Evolutionary conservation across 257 asterid genomes (phyloP).

Genomic region (Plantago elongata): DNA sequence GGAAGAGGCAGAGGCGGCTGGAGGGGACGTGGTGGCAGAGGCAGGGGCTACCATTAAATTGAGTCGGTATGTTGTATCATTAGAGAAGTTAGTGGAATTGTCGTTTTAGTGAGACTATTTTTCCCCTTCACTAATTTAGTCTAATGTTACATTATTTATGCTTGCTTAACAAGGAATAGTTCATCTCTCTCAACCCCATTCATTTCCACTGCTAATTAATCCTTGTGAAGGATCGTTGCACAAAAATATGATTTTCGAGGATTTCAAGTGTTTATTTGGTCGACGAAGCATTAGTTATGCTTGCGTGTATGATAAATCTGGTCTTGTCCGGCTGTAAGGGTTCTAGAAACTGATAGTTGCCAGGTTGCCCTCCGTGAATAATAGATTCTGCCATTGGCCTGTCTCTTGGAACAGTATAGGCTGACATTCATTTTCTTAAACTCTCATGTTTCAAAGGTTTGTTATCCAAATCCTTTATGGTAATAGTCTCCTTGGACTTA

Average conservation of each 20-base stretch:
- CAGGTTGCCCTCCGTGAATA: too few relatives aligned
- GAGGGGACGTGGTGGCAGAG: slow-evolving; percentile 51
- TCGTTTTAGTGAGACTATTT: slow-evolving; percentile 4
- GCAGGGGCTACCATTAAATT: slow-evolving; percentile 41
- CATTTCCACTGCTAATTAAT: background rate
- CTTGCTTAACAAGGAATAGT: background rate
- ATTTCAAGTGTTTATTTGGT: too few relatives aligned
- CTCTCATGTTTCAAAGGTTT: too few relatives aligned
- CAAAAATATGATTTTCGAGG: background rate
- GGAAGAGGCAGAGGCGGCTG: slow-evolving; percentile 69
- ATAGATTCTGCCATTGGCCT: too few relatives aligned
- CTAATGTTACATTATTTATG: slow-evolving; percentile 1
- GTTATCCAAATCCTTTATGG: too few relatives aligned
- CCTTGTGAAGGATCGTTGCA: background rate
- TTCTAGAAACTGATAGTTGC: too few relatives aligned
- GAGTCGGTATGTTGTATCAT: slow-evolving; percentile 27
- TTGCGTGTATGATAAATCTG: too few relatives aligned
- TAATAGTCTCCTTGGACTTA: too few relatives aligned
- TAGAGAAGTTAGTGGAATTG: slow-evolving; percentile 4
- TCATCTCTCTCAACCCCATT: background rate
- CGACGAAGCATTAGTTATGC: too few relatives aligned
- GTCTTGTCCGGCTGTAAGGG: too few relatives aligned
- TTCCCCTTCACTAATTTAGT: slow-evolving; percentile 12
- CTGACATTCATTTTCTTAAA: too few relatives aligned
- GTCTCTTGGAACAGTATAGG: too few relatives aligned